These are phyloP conservation scores for Gossypium longicalyx DNA, from an alignment of 345 rosid genomes.

Conservation along the genomic window DNA sequence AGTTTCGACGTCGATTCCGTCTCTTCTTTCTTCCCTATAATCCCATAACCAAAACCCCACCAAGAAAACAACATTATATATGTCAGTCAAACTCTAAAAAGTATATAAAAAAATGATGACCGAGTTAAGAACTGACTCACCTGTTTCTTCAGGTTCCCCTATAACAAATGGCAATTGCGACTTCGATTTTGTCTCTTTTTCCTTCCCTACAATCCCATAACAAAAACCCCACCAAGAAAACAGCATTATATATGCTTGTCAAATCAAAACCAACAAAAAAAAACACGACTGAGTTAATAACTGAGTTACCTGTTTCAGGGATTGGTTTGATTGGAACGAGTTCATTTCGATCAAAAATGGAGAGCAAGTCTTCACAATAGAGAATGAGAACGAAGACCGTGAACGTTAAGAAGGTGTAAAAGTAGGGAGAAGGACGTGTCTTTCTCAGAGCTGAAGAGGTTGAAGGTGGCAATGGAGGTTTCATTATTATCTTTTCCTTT, in stretches of 20 bases:
- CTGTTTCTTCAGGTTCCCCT: neutral
- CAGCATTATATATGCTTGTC: too few species aligned
- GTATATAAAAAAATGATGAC: neutral
- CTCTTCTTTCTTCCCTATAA: neutral
- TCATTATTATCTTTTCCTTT: conserved; percentile 24
- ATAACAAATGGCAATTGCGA: neutral
- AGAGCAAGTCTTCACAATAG: conserved; percentile 68
- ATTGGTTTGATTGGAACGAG: conserved; percentile 36
- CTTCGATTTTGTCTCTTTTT: neutral
- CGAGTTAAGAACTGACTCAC: neutral
- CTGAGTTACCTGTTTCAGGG: conserved; percentile 27
- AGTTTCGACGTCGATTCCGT: conserved; percentile 21
- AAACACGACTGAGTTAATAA: too few species aligned
- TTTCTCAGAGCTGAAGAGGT: conserved; percentile 44
- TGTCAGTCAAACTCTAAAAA: neutral
- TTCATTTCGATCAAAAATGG: conserved; percentile 38
- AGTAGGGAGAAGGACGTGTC: conserved; percentile 64
- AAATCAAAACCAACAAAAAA: too few species aligned
- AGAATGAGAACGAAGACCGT: conserved; percentile 59
- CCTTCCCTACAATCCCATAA: conserved; percentile 12
- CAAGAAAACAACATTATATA: neutral
- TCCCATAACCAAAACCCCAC: conserved; percentile 9
- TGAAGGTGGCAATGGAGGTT: conserved; percentile 44
- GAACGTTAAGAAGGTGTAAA: conserved; percentile 60
- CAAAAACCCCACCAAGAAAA: too few species aligned